Evolutionary conservation across 2,329 filamentous ascomycete genomes (phyloP).

Genomic region (Tolypocladium ophioglossoides): DNA sequence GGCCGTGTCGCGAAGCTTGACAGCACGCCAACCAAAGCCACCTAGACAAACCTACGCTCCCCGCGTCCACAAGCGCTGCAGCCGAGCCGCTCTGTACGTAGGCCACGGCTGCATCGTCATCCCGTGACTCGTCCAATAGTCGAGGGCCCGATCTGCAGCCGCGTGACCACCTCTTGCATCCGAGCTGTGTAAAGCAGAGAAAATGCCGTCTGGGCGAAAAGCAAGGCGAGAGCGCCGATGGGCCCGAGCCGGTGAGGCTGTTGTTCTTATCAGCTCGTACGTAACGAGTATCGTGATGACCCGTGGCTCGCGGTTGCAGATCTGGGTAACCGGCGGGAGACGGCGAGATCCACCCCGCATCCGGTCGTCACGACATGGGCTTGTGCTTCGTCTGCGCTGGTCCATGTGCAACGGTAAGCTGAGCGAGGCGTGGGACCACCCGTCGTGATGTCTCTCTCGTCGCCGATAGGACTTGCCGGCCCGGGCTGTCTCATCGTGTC

Average conservation of each 20-base stretch:
- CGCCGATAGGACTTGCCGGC: neutral
- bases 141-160: neutral
- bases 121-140: neutral
- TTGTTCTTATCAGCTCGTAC: neutral
- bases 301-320: neutral
- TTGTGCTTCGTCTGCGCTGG: neutral
- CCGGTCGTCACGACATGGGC: neutral
- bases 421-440: neutral
- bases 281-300: neutral
- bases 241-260: neutral
- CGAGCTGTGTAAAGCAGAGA: neutral
- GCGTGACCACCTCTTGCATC: slow-evolving; percentile 6
- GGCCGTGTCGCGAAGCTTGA: neutral
- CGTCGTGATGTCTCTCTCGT: neutral
- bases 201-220: neutral
- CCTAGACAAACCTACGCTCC: too few species aligned
- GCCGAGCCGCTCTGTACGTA: neutral
- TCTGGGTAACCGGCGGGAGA: neutral
- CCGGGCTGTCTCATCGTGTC: neutral
- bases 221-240: neutral
- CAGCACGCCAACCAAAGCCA: neutral
- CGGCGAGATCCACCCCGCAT: neutral
- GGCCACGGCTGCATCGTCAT: neutral
- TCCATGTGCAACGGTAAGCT: neutral
- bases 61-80: neutral